Base-by-base conservation (phyloP, 805 yeast species). In the Candida succiphila region DNA sequence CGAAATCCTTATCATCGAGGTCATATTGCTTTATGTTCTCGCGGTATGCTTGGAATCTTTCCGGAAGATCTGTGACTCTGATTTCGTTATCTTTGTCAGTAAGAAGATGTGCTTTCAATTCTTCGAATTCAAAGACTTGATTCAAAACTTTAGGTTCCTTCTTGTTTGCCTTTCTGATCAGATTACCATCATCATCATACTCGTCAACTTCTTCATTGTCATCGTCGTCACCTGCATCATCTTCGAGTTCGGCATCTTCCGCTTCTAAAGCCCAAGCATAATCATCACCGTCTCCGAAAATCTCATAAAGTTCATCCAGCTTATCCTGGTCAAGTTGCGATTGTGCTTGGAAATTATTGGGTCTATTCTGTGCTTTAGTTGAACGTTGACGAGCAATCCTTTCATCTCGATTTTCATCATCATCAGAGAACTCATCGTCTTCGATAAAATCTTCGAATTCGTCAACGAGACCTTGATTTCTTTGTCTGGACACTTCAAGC, bases 261-360 rank as follows among this genome's bases (percentile, higher is more conserved):
- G 85, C 92, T 49, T 86, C 96, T 35, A 92, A 65, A 10, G 98
- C 98, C 97, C 98, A 92, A 37, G 85, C 96, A 57, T 92, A 92
- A 51, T 89, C 96, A 42, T 78, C 87, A 33, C 98, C 98, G 55
- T 87, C 94, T 43, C 98, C 98, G 53, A 92, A 92, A 12, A 92
- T 85, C 54, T 92, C 98, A 49, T 78, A 87, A 51, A 92, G 72
- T 56, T 89, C 96, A 49, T 86, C 92, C 42, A 89, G 72, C 53
- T 85, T 84, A 48, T 92, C 97, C 35, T 92, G 79, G 46, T 92
- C 95, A 28, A 82, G 61, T 48, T 84, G 69, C 40, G 62, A 51
- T 32, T 47, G 46, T 33, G 51, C 49, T 12, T 56, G 40, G 30
- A 52, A 50, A 26, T 52, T 49, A 12, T 44, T 43, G 27, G 53